Evolutionary conservation across 805 yeast genomes (phyloP), one percentile per base, ranked within the genome.

Genomic region (Kluyveromyces nonfermentans): DNA sequence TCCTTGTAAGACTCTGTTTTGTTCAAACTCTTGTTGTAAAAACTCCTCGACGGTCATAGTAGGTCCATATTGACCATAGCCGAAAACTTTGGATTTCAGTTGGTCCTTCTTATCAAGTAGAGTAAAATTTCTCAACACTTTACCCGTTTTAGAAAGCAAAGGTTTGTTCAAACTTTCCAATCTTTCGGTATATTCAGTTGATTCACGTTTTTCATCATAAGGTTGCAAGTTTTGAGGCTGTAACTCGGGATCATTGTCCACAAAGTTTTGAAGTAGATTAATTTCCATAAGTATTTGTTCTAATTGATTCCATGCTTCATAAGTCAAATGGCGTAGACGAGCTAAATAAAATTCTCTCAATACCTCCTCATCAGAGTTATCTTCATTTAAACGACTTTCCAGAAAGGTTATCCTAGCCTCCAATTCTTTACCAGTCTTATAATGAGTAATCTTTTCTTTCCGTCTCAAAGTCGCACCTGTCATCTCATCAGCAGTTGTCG

Each of bases 21-120:
- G 80, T 16, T 80, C 79, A 49, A 85, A 69, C 59, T 93, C 98
- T 52, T 86, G 78, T 39, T 88, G 95, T 42, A 93, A 68, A 48
- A 84, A 81, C 53, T 93, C 97, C 50, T 93, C 98, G 0, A 93
- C 88, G 0, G 95, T 71, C 93, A 93, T 86, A 0, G 97, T 86
- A 2, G 98, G 98, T 22, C 90, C 70, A 20, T 74, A 78, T 63
- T 93, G 97, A 1, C 97, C 98, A 2, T 94, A 86, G 1, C 97
- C 96, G 52, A 76, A 78, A 0, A 89, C 96, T 53, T 80, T 76
- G 28, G 71, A 66, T 45, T 73, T 69, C 15, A 86, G 51, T 37
- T 80, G 76, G 32, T 77, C 77, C 46, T 77, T 72, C 35, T 72
- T 65, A 8, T 81, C 68, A 12, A 78, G 77, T 15, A 90, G 72